Conservation (phyloP, 2,329 filamentous ascomycete genomes). For the Scolecobasidium constrictum region DNA sequence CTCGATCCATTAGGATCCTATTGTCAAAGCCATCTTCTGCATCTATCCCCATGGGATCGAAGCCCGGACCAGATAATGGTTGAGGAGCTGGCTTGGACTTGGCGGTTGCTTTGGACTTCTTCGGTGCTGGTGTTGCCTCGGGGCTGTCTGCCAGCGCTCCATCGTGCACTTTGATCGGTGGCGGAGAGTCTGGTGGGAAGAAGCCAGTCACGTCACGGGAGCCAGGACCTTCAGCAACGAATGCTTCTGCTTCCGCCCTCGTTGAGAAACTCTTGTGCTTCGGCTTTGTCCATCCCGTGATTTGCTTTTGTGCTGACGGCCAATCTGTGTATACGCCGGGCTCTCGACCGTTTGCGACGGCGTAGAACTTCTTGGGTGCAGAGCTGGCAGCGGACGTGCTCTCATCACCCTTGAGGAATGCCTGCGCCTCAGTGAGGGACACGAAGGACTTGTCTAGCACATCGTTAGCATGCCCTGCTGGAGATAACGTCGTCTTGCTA, state of each 20-base stretch:
- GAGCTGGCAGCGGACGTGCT: constrained; percentile 21
- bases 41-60: constrained; percentile 43
- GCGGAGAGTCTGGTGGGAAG: not conserved
- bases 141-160: not conserved
- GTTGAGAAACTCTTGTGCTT: constrained; percentile 41
- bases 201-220: not conserved
- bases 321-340: constrained; percentile 57
- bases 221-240: constrained; percentile 39
- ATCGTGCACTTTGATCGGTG: too few species aligned
- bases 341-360: constrained; percentile 44
- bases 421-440: constrained; percentile 62
- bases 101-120: constrained; percentile 17
- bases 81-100: constrained; percentile 13
- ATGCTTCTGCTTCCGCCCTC: constrained; percentile 62
- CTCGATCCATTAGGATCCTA: constrained; percentile 42
- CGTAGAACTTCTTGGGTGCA: constrained; percentile 45
- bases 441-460: constrained; percentile 72
- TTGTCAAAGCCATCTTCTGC: constrained; percentile 53
- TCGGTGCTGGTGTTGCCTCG: constrained; percentile 15
- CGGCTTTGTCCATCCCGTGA: constrained; percentile 59
- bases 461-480: too few species aligned
- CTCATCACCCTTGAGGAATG: constrained; percentile 51
- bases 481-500: not conserved
- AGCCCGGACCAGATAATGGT: constrained; percentile 34
- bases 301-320: constrained; percentile 61